Base-by-base conservation (phyloP, 768 basidiomycete species). In the Boletus pseudo-olivaceus region DNA sequence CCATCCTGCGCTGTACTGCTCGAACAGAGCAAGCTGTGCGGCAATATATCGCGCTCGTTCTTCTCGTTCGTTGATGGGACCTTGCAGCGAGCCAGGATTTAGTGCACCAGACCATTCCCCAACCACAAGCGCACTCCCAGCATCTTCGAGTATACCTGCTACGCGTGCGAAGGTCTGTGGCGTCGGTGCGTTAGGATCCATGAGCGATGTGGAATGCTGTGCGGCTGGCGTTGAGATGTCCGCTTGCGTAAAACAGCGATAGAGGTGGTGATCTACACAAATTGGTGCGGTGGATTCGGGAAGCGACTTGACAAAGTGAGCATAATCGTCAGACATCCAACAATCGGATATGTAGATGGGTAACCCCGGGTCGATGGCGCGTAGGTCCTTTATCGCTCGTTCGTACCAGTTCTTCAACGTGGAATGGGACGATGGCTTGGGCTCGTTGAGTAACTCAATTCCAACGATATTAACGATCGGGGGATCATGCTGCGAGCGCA, bases 21-120 rank as follows among this genome's bases (percentile, higher is more conserved):
- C 88, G 55, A 80, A 92, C 37, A 88, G 60, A 19, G 75, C 78
- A 45, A 91, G 69, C 67, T 93, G 83, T 4, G 89, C 85, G 17
- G 75, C 65, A 5, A 87, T 74, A 54, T 82, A 93, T 14, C 66
- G 72, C 9, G 76, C 58, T 40, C 77, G 67, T 53, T 78, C 76
- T 38, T 69, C 64, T 41, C 74, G 72, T 55, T 79, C 72, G 55
- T 78, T 64, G 8, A 69, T 67, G 40, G 68, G 72, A 11, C 80
- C 80, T 17, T 76, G 73, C 7, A 89, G 68, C 5, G 83, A 85
- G 0, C 78, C 76, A 0, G 84, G 82, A 62, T 90, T 86, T 33
- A 93, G 70, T 0, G 84, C 87, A 0, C 83, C 90, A 4, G 85
- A 87, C 83, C 87, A 93, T 62, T 93, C 91, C 7, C 84, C 90